Conservation (phyloP, 2,329 filamentous ascomycete genomes). For the Parastagonospora nodorum region DNA sequence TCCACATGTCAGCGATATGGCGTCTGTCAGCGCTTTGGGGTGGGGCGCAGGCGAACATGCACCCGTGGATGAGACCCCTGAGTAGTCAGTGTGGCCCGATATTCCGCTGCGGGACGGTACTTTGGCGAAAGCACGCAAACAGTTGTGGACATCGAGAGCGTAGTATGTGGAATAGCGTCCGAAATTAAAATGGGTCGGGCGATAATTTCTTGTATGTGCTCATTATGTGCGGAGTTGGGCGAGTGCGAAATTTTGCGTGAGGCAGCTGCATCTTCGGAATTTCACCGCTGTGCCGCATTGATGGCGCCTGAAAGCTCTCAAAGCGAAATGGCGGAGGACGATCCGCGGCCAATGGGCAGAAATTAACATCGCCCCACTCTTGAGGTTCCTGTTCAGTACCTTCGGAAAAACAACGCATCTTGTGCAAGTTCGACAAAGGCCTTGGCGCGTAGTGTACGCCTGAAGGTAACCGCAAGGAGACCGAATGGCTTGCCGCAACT, state of each 20-base stretch:
- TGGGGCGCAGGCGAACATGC: constrained; percentile 21
- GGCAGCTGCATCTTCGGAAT: too few species aligned
- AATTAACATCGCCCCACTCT: neutral
- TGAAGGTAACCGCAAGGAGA: neutral
- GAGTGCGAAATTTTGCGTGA: too few species aligned
- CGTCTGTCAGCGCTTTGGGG: constrained; percentile 33
- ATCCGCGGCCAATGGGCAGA: neutral
- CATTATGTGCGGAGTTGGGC: too few species aligned
- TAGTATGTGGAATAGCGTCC: too few species aligned
- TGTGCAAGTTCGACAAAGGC: neutral
- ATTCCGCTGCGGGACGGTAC: too few species aligned
- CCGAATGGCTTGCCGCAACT: constrained; percentile 5
- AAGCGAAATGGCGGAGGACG: neutral
- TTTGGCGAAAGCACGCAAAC: too few species aligned
- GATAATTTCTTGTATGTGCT: too few species aligned
- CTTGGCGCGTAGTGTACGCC: constrained; percentile 9
- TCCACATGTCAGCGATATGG: constrained; percentile 23
- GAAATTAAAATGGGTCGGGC: too few species aligned
- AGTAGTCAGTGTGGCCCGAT: neutral
- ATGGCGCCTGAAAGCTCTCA: too few species aligned
- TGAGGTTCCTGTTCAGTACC: neutral
- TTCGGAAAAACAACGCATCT: too few species aligned
- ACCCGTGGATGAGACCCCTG: neutral
- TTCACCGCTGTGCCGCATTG: too few species aligned
- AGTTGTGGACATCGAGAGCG: too few species aligned